Evolutionary conservation across 2,329 filamentous ascomycete genomes (phyloP).

Genomic region (Raffaelea deltoideospora): DNA sequence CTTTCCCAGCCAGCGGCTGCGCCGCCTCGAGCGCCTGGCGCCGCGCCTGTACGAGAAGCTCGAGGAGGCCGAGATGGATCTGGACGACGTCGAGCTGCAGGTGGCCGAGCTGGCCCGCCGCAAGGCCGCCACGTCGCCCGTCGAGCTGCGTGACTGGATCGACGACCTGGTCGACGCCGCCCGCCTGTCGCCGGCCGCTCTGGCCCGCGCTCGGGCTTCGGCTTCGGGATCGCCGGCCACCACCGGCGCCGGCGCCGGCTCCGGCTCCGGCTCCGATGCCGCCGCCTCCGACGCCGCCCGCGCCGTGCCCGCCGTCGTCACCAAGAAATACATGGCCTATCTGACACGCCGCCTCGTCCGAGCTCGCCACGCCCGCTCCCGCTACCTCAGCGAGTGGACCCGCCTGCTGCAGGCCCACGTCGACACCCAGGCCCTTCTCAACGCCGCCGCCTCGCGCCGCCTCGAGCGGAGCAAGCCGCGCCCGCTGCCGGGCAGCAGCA

Average conservation of each 20-base stretch:
- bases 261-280: slow-evolving; percentile 40
- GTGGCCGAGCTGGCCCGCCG: slow-evolving; percentile 64
- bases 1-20: slow-evolving; percentile 58
- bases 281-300: slow-evolving; percentile 41
- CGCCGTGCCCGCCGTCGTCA: slow-evolving; percentile 65
- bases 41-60: slow-evolving; percentile 75
- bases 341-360: slow-evolving; percentile 69
- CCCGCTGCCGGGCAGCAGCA: too few species aligned
- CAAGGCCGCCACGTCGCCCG: slow-evolving; percentile 57
- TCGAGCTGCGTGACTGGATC: slow-evolving; percentile 81
- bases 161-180: slow-evolving; percentile 77
- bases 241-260: slow-evolving; percentile 21
- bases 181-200: slow-evolving; percentile 34
- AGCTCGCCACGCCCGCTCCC: slow-evolving; percentile 66
- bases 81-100: slow-evolving; percentile 71
- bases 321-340: slow-evolving; percentile 83
- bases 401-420: slow-evolving; percentile 58
- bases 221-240: neutral
- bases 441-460: slow-evolving; percentile 65
- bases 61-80: slow-evolving; percentile 63
- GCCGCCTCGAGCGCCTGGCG: slow-evolving; percentile 62
- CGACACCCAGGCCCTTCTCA: slow-evolving; percentile 65
- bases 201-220: slow-evolving; percentile 19
- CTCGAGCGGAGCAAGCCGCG: slow-evolving; percentile 58
- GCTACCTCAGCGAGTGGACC: slow-evolving; percentile 80